phyloP scores from a whole-genome alignment of 768 basidiomycete genomes.

The Erythrobasidium yunnanense region DNA sequence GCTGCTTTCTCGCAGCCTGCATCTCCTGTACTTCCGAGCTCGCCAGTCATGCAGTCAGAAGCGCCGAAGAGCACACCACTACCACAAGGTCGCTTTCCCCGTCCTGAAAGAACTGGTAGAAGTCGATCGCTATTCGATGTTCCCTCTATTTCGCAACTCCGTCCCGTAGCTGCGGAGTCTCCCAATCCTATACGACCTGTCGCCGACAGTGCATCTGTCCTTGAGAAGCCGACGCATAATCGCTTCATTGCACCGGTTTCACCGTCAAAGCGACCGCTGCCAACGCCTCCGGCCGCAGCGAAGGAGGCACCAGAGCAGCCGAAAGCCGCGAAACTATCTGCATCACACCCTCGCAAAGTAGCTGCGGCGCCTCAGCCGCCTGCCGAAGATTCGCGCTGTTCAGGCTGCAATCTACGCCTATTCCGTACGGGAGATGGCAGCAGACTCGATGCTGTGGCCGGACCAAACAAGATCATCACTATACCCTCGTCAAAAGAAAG shows the following conservation, averaged over 20 bases:
- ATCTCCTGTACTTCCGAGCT: not conserved
- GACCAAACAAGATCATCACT: slow-evolving; percentile 9
- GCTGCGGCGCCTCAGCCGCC: no score
- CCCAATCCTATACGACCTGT: no score
- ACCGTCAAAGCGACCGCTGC: not conserved
- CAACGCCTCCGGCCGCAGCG: not conserved
- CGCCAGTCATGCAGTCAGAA: not conserved
- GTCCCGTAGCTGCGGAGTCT: not conserved
- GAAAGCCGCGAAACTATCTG: no score
- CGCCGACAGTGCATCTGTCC: no score
- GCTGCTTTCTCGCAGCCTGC: not conserved
- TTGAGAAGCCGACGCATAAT: no score
- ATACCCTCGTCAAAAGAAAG: not conserved
- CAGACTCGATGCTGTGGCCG: no score
- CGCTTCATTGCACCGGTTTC: no score
- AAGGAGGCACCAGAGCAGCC: not conserved
- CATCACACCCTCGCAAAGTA: no score
- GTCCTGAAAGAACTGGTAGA: not conserved
- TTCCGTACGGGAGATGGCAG: not conserved
- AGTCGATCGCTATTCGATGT: not conserved
- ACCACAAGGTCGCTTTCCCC: not conserved
- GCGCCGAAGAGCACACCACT: not conserved
- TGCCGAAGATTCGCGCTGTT: not conserved
- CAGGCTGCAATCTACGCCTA: slow-evolving; percentile 7
- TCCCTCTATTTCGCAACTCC: not conserved